These are phyloP conservation scores for Pelargonium nanum DNA, from an alignment of 345 rosid species.

Conservation along the genomic window DNA sequence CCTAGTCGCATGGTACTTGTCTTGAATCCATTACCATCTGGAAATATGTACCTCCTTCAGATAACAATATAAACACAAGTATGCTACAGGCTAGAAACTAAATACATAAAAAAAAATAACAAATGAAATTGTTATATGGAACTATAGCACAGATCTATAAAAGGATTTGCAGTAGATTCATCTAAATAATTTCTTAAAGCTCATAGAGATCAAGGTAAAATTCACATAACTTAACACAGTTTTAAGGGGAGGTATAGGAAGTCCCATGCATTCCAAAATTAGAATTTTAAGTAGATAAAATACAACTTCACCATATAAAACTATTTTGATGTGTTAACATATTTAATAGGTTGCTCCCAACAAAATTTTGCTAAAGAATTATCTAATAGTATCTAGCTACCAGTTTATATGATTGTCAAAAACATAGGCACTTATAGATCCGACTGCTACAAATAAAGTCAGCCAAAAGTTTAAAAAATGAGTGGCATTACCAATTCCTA, in stretches of 20 bases:
- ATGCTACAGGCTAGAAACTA: background rate
- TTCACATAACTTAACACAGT: background rate
- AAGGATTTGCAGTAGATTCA: background rate
- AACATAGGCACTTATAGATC: background rate
- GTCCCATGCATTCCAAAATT: background rate
- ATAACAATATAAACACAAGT: constrained; percentile 1
- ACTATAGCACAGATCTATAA: background rate
- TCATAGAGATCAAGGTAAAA: background rate
- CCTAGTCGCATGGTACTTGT: constrained; percentile 96
- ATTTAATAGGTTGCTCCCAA: background rate
- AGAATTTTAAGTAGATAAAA: no score
- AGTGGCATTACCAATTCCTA: background rate
- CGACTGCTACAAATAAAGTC: background rate
- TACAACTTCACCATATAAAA: background rate
- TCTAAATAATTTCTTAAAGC: background rate
- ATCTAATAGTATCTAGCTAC: background rate
- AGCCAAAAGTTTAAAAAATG: background rate
- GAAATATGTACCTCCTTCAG: constrained; percentile 15
- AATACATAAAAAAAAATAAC: background rate
- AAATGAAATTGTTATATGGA: background rate
- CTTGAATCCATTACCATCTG: constrained; percentile 99
- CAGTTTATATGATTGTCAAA: background rate
- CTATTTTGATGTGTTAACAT: background rate
- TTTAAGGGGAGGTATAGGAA: background rate
- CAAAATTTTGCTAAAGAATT: background rate